phyloP scores from a whole-genome alignment of 1,284 basidiomycete species.

The Anthracocystis walkeri region DNA sequence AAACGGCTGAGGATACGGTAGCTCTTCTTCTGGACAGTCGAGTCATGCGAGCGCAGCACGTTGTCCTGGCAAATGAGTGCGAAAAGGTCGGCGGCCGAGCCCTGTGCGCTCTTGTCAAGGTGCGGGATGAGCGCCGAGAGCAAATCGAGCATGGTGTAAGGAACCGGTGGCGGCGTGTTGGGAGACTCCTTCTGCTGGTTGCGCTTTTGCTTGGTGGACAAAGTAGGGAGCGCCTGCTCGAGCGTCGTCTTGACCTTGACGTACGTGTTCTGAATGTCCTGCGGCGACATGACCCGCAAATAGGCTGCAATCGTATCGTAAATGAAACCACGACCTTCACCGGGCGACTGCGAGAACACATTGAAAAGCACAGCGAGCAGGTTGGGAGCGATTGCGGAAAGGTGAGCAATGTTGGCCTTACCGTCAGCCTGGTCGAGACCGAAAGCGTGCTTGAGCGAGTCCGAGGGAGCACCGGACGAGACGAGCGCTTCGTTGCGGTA shows the following conservation, averaged over 20 bases:
- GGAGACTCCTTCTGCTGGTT: conserved; percentile 44
- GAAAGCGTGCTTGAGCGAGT: conserved; percentile 73
- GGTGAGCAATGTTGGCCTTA: conserved; percentile 78
- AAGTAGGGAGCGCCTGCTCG: conserved; percentile 76
- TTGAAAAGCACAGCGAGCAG: conserved; percentile 97
- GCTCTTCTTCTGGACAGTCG: conserved; percentile 94
- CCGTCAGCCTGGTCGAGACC: conserved; percentile 76
- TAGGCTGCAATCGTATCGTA: conserved; percentile 90
- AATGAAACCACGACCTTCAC: conserved; percentile 83
- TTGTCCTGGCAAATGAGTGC: conserved; percentile 71
- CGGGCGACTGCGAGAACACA: conserved; percentile 86
- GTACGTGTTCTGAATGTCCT: conserved; percentile 81
- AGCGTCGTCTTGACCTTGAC: conserved; percentile 82
- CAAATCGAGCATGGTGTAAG: conserved; percentile 88
- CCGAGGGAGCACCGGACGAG: conserved; percentile 71
- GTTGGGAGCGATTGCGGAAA: conserved; percentile 84
- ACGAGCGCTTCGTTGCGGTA: conserved; percentile 77
- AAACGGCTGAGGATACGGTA: conserved; percentile 85
- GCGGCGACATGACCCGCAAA: conserved; percentile 77
- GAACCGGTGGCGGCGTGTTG: conserved; percentile 70
- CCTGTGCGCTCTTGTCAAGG: conserved; percentile 41
- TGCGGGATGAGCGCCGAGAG: conserved; percentile 83
- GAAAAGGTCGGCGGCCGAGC: conserved; percentile 70
- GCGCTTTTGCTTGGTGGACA: conserved; percentile 43
- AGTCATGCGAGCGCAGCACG: conserved; percentile 75